Evolutionary conservation across 169 alveolate genomes (phyloP), one percentile per base, ranked within the genome.

Genomic region (Cryptosporidium sp.): DNA sequence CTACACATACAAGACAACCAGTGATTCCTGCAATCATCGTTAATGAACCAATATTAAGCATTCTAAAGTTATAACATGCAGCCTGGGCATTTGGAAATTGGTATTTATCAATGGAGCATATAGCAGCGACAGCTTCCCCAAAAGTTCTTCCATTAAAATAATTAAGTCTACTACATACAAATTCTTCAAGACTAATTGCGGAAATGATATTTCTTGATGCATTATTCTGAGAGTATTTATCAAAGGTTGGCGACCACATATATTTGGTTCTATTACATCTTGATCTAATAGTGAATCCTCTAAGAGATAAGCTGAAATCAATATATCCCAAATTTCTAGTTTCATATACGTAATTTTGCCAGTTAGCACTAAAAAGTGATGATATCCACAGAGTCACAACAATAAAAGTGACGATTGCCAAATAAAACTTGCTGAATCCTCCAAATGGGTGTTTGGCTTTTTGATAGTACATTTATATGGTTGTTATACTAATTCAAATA

Each of bases 41-140:
- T n/a, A 80, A 39, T 23, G 89, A 80, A 62, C 89, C 89, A 80
- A 80, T 59, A 41, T 80, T 80, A 45, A 80, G 75, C 89, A 80
- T 80, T 43, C 75, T 41, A 23, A 80, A 80, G 37, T 80, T 80
- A 48, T 80, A 80, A 50, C 89, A 80, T 6, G 89, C 89, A 37
- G 35, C 29, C 35, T 80, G 71, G 14, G 89, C 73, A 39, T 80
- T 80, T 26, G 89, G 89, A 59, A 80, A 80, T 23, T 58, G 62
- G 9, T 62, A 59, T 65, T 80, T 80, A 31, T 80, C 62, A 62
- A 80, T 62, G 26, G 89, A 80, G 37, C 89, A 80, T 29, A 80
- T 31, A 23, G 59, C 31, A 12, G 59, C 37, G 9, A 70, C 80
- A 14, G 89, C 75, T 41, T 80, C 75, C 16, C 80, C 75, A 26